Evolutionary conservation across 768 basidiomycete species (phyloP).

Genomic region (Tephrocybe sp.): DNA sequence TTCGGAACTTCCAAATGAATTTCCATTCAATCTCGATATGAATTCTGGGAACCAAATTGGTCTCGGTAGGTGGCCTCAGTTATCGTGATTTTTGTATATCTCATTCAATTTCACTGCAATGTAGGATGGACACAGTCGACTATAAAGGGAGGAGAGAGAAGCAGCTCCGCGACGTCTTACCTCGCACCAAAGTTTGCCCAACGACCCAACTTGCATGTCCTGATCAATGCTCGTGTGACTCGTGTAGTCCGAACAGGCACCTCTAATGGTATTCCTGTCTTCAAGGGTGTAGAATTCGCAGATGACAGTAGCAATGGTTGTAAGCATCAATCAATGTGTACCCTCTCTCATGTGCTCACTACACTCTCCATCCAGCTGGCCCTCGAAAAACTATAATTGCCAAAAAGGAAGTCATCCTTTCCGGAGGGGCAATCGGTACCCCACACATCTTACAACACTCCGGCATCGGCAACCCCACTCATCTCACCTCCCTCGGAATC

Average conservation of each 20-base stretch:
- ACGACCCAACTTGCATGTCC: constrained; percentile 23
- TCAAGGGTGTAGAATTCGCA: constrained; percentile 23
- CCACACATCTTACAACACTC: constrained; percentile 28
- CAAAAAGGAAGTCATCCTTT: constrained; percentile 31
- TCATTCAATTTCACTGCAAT: background rate
- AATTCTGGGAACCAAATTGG: constrained; percentile 25
- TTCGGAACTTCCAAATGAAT: constrained; percentile 21
- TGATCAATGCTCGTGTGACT: constrained; percentile 21
- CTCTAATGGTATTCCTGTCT: constrained; percentile 15
- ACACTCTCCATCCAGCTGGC: background rate
- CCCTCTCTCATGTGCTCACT: background rate
- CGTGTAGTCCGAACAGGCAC: constrained; percentile 18
- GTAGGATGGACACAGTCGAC: constrained; percentile 27
- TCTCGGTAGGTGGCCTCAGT: constrained; percentile 16
- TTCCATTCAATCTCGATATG: constrained; percentile 24
- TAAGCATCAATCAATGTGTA: background rate
- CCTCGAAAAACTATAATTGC: constrained; percentile 20
- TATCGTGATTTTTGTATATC: background rate
- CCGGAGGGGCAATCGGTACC: constrained; percentile 28
- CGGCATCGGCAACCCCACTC: constrained; percentile 25
- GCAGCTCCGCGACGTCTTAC: constrained; percentile 27
- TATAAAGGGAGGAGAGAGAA: constrained; percentile 21
- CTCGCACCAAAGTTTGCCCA: constrained; percentile 15
- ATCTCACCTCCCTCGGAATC: constrained; percentile 18
- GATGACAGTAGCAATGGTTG: background rate